Conservation (phyloP, 441 rosid genomes). For the Kokia cookei region DNA sequence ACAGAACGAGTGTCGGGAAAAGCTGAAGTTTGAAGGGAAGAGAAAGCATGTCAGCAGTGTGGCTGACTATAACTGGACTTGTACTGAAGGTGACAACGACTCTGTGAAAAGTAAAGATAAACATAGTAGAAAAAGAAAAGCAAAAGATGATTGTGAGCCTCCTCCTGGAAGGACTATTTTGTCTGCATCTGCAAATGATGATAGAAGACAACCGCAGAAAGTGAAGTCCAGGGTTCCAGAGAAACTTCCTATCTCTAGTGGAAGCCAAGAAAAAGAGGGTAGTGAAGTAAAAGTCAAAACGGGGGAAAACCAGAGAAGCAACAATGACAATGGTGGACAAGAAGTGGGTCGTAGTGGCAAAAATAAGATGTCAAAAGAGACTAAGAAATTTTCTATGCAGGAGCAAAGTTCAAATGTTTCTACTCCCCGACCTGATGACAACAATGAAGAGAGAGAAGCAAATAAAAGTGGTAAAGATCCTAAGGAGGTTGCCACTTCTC, state of each 20-base stretch:
- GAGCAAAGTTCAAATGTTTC: conserved; percentile 27
- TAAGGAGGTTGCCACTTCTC: conserved; percentile 31
- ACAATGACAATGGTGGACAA: conserved; percentile 10
- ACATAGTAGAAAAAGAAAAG: conserved; percentile 27
- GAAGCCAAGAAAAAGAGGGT: conserved; percentile 27
- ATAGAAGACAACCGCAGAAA: conserved; percentile 23
- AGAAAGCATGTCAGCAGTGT: conserved; percentile 13
- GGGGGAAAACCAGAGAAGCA: conserved; percentile 21
- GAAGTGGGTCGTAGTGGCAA: conserved; percentile 20
- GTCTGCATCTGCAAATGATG: conserved; percentile 27
- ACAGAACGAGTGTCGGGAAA: conserved; percentile 24
- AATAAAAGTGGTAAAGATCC: conserved; percentile 23
- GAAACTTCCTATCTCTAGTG: conserved; percentile 13
- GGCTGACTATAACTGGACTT: conserved; percentile 5
- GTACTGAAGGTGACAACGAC: conserved; percentile 21
- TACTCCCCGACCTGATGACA: conserved; percentile 26
- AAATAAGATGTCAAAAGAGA: conserved; percentile 24
- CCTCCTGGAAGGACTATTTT: conserved; percentile 20
- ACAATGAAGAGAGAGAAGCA: conserved; percentile 21
- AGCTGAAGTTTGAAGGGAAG: conserved; percentile 22
- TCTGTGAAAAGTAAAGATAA: conserved; percentile 25
- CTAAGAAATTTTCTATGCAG: conserved; percentile 28
- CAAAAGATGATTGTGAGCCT: conserved; percentile 20
- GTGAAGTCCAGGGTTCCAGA: conserved; percentile 12
- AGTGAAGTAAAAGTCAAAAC: conserved; percentile 20